A percentile compares a stretch with the other conserved stretches of the same genome.
Evolutionary conservation across 2,329 filamentous ascomycete genomes (phyloP).

Genomic region (Colletotrichum godetiae): DNA sequence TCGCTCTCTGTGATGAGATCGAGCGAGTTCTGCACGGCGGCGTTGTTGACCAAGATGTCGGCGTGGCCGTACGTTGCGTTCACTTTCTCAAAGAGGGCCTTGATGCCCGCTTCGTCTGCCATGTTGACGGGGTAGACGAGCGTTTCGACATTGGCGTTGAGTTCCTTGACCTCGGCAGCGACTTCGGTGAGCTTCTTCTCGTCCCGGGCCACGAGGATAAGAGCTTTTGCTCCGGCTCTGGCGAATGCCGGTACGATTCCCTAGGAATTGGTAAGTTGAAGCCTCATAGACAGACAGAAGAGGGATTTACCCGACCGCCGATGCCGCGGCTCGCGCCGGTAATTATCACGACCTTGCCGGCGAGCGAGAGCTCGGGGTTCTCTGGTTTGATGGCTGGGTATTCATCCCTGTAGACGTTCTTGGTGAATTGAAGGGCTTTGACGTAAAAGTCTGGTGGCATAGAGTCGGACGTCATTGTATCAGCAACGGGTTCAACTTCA

Average conservation of each 20-base stretch:
- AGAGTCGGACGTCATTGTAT: background rate
- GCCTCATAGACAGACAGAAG: background rate
- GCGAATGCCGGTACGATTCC: slow-evolving; percentile 38
- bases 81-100: slow-evolving; percentile 48
- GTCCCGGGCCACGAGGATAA: slow-evolving; percentile 44
- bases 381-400: slow-evolving; percentile 47
- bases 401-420: background rate
- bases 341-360: slow-evolving; percentile 66
- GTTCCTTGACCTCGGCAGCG: slow-evolving; percentile 47
- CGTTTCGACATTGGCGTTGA: slow-evolving; percentile 30
- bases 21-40: slow-evolving; percentile 38
- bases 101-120: background rate
- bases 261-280: background rate
- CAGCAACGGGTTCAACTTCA: background rate
- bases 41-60: slow-evolving; percentile 57
- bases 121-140: slow-evolving; percentile 1
- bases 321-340: slow-evolving; percentile 73
- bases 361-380: slow-evolving; percentile 50
- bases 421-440: slow-evolving; percentile 13
- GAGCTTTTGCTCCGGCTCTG: slow-evolving; percentile 36
- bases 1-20: background rate
- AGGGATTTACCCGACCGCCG: slow-evolving; percentile 47
- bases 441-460: background rate
- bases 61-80: slow-evolving; percentile 49
- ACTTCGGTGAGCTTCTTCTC: slow-evolving; percentile 48